Conservation (phyloP, 345 rosid species). For the Turritis glabra region DNA sequence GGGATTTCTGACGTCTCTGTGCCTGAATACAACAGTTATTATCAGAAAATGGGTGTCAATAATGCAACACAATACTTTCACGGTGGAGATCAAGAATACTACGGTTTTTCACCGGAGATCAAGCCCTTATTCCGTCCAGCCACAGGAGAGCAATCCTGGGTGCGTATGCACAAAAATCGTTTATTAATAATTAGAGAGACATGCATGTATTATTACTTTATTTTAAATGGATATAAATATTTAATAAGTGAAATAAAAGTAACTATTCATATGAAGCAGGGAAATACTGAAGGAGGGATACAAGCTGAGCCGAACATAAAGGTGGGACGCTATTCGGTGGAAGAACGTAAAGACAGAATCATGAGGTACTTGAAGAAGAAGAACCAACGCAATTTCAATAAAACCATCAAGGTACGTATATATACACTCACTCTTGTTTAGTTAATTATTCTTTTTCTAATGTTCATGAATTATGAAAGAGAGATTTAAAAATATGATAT, state of each 20-base stretch:
- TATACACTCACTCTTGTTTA: neutral
- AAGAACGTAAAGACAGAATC: slow-evolving; percentile 90
- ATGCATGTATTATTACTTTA: neutral
- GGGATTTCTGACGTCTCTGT: slow-evolving; percentile 46
- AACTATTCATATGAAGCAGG: slow-evolving; percentile 36
- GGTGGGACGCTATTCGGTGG: slow-evolving; percentile 74
- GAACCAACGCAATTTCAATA: slow-evolving; percentile 90
- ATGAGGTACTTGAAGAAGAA: slow-evolving; percentile 82
- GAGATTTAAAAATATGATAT: neutral
- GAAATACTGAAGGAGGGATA: slow-evolving; percentile 43
- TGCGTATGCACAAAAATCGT: slow-evolving; percentile 5
- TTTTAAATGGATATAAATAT: neutral
- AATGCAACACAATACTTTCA: slow-evolving; percentile 40
- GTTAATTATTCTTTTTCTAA: neutral
- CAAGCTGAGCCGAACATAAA: slow-evolving; percentile 48
- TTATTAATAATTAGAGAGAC: neutral
- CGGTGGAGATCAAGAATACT: slow-evolving; percentile 53
- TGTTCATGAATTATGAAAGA: slow-evolving; percentile 6
- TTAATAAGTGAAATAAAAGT: neutral
- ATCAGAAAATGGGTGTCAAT: slow-evolving; percentile 25
- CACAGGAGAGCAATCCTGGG: slow-evolving; percentile 47
- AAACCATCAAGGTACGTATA: slow-evolving; percentile 74
- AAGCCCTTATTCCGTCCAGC: slow-evolving; percentile 47
- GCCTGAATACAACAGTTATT: slow-evolving; percentile 40
- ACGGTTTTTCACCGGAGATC: slow-evolving; percentile 44